Percentiles rank a stretch among this genome's conserved stretches.
Conservation (phyloP, 169 alveolate species). For the Ichthyophthirius multifiliis region DNA sequence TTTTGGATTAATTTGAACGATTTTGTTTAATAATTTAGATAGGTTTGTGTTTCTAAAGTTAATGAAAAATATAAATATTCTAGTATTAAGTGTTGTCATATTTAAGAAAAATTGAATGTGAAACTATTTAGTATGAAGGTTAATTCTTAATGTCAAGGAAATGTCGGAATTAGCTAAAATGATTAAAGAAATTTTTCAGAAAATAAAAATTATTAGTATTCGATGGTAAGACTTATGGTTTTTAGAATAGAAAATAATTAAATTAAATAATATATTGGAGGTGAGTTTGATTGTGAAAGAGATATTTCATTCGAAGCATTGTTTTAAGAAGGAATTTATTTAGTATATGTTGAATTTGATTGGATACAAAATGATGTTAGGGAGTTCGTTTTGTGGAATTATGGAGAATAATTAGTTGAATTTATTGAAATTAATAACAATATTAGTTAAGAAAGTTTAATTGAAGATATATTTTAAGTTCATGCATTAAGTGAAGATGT, state of each 20-base stretch:
- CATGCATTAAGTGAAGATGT: neutral
- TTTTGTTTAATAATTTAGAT: conserved; percentile 64
- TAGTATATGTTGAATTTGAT: conserved; percentile 50
- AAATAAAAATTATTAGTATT: neutral
- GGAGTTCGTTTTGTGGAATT: conserved; percentile 46
- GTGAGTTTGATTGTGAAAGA: conserved; percentile 16
- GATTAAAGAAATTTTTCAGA: conserved; percentile 56
- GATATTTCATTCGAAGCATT: conserved; percentile 43
- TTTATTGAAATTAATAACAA: conserved; percentile 4
- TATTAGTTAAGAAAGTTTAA: neutral
- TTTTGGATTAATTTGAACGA: conserved; percentile 86
- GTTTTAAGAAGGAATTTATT: conserved; percentile 51
- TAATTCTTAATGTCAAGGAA: conserved; percentile 15
- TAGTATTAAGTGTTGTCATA: conserved; percentile 2
- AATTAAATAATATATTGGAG: conserved; percentile 25
- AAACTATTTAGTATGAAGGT: conserved; percentile 39
- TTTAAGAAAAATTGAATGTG: conserved; percentile 13
- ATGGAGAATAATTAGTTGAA: conserved; percentile 38
- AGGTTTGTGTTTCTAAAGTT: conserved; percentile 63
- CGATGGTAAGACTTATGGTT: conserved; percentile 32
- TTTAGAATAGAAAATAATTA: conserved; percentile 33
- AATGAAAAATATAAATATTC: conserved; percentile 57
- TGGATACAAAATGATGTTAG: conserved; percentile 36
- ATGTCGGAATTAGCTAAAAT: conserved; percentile 27
- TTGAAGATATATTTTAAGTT: neutral